Conservation (phyloP, 2,329 filamentous ascomycete species). For the Clonostachys rosea region DNA sequence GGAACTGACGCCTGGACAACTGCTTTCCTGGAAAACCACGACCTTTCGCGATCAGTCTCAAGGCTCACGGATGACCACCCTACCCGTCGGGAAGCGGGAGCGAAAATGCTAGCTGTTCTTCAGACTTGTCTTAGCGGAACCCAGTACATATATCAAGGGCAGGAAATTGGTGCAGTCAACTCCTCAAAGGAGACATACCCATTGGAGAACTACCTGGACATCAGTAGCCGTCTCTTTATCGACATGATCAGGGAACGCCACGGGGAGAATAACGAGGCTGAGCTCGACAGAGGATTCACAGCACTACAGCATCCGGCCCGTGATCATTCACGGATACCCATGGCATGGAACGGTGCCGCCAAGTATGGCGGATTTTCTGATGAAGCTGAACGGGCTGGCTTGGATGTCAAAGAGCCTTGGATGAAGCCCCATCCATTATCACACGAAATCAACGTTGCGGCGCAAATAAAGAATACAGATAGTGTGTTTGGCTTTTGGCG, state of each 20-base stretch:
- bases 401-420: conserved; percentile 5
- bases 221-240: conserved; percentile 39
- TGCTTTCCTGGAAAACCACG: conserved; percentile 62
- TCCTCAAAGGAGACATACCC: conserved; percentile 49
- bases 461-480: conserved; percentile 3
- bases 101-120: conserved; percentile 55
- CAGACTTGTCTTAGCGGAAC: conserved; percentile 51
- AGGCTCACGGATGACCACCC: conserved; percentile 46
- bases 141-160: conserved; percentile 63
- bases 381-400: conserved; percentile 3
- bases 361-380: conserved; percentile 25
- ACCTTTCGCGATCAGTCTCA: conserved; percentile 54
- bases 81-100: conserved; percentile 38
- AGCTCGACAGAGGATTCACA: conserved; percentile 25
- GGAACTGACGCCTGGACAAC: conserved; percentile 59
- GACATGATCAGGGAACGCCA: conserved; percentile 19
- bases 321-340: conserved; percentile 63
- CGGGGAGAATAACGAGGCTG: conserved; percentile 17
- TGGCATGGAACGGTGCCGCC: conserved; percentile 52
- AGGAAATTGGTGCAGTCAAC: conserved; percentile 63
- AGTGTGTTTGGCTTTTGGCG: conserved; percentile 19
- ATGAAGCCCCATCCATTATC: conserved; percentile 6
- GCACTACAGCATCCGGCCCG: conserved; percentile 30
- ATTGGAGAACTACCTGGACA: conserved; percentile 45
- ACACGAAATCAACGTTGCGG: conserved; percentile 5